Evolutionary conservation across 192 early-diverging fungal genomes (phyloP), one percentile per base, ranked within the genome.

Genomic region (Kickxella alabastrina): DNA sequence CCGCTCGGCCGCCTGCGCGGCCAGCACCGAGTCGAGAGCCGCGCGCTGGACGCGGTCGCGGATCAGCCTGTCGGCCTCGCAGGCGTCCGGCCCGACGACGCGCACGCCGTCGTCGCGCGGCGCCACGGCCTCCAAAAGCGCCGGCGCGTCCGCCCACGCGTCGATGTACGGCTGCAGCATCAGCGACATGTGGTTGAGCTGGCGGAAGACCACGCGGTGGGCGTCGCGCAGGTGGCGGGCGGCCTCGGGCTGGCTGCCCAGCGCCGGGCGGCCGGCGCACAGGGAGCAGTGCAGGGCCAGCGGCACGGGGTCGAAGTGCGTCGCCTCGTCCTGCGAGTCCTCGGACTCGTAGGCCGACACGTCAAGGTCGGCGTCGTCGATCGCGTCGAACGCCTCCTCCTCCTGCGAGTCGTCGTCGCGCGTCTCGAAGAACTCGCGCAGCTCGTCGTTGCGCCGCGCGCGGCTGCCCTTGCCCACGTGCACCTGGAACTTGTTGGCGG

Each of bases 171-270:
- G 60, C 45, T 93, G 87, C 35, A 91, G 50, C 3, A 82, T 78
- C 50, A 91, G 83, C 48, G 85, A 82, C 78, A 90, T 87, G 48
- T 90, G 89, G 49, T 84, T 80, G 13, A 89, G 62, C 46, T 88
- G 83, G 54, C 80, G 80, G 53, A 93, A 84, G 2, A 62, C 62
- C 25, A 90, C 19, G 10, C 75, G 34, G 65, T 93, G 91, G 6
- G 51, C 73, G 13, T 76, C 60, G 34, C 81, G 78, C 48, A 93
- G 49, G 60, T 93, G 91, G 0, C 63, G 57, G 13, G 82, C 78
- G 8, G 90, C 56, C 12, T 81, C 79, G 4, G 74, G 83, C 17
- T 87, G 85, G 55, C 86, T 79, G 18, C 61, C 77, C 13, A 87
- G 74, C 27, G 51, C 61, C 41, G 42, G 54, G 14, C 52, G 34